phyloP scores from a whole-genome alignment of 208 protist genomes.

The Phytomonas sp. region DNA sequence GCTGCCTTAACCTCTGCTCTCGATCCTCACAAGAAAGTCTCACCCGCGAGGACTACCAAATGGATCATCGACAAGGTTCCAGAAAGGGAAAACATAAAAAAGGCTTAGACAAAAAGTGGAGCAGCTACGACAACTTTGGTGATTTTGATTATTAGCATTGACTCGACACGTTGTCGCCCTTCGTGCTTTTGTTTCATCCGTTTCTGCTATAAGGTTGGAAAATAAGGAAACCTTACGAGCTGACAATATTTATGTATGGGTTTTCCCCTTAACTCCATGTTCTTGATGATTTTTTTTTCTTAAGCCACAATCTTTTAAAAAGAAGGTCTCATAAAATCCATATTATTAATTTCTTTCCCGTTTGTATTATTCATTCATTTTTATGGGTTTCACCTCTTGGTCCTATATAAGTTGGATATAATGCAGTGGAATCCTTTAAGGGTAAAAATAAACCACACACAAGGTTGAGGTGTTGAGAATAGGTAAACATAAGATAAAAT shows the following conservation, averaged over 20 bases:
- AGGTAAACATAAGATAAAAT: not conserved
- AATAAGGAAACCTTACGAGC: not conserved
- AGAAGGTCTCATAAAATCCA: not conserved
- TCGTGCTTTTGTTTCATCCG: not conserved
- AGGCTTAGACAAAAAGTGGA: constrained; percentile 36
- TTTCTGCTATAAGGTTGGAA: not conserved
- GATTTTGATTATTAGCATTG: constrained; percentile 31
- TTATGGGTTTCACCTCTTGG: not conserved
- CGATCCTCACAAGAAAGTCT: constrained; percentile 6
- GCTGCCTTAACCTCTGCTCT: not conserved
- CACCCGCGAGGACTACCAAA: constrained; percentile 50
- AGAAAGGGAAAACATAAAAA: constrained; percentile 74
- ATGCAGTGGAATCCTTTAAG: not conserved
- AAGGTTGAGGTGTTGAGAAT: not conserved
- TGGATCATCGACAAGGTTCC: constrained; percentile 30
- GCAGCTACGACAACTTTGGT: constrained; percentile 24
- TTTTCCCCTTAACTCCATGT: not conserved
- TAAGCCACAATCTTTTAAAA: not conserved
- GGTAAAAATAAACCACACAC: not conserved
- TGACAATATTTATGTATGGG: not conserved
- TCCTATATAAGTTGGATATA: not conserved
- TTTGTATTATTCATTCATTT: not conserved
- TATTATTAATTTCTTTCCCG: not conserved
- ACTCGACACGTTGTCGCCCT: not conserved
- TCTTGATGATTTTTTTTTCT: not conserved